Conservation (phyloP, 768 basidiomycete species). For the Tulasnella sp. region DNA sequence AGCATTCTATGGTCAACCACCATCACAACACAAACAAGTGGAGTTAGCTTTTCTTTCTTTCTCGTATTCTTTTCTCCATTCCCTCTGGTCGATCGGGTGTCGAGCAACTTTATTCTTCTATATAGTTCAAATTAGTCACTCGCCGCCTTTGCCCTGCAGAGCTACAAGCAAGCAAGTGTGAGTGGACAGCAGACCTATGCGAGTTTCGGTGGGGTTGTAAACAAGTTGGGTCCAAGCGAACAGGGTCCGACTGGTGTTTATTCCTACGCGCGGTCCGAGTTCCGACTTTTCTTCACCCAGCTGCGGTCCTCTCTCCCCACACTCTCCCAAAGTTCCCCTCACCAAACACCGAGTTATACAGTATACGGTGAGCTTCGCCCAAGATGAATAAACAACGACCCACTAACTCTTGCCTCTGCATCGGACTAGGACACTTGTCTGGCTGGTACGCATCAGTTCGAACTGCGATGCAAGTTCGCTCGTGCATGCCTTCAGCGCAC, state of each 20-base stretch:
- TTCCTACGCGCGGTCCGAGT: background rate
- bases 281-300: background rate
- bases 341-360: background rate
- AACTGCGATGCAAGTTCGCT: no score
- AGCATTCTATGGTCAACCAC: background rate
- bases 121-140: background rate
- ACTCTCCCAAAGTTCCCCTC: background rate
- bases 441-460: no score
- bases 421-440: no score
- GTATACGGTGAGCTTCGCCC: background rate
- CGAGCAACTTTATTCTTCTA: background rate
- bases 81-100: background rate
- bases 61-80: background rate
- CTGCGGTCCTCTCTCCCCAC: no score
- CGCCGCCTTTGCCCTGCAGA: background rate
- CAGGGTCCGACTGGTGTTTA: background rate
- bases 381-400: background rate
- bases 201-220: no score
- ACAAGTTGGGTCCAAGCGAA: background rate
- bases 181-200: background rate
- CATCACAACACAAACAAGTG: conserved; percentile 24
- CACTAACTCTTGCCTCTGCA: background rate
- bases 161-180: background rate
- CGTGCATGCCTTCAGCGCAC: no score
- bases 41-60: background rate